A percentile compares a stretch with the other conserved stretches of the same genome.
Evolutionary conservation across 2,329 filamentous ascomycete genomes (phyloP).

Genomic region (Fusarium protoensiforme): DNA sequence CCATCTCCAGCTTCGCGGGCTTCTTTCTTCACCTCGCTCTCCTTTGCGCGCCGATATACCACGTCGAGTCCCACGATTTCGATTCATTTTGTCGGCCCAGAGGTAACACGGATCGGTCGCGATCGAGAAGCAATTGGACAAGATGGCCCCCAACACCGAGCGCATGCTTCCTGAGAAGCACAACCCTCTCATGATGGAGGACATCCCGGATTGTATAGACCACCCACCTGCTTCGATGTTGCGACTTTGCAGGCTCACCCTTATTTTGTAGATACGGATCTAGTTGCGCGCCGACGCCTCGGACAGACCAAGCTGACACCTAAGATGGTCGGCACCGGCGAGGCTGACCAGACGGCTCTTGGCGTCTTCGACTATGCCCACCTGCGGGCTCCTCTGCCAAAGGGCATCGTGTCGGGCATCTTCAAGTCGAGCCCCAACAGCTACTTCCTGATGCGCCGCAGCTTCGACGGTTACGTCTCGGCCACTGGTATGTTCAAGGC

Average conservation of each 20-base stretch:
- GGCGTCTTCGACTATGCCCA: constrained; percentile 97
- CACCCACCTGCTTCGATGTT: constrained; percentile 8
- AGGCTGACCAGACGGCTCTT: constrained; percentile 77
- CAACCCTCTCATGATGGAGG: constrained; percentile 75
- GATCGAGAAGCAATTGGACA: constrained; percentile 34
- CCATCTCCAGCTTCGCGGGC: constrained; percentile 16
- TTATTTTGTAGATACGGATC: constrained; percentile 69
- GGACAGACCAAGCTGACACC: constrained; percentile 92
- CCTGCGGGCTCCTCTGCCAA: constrained; percentile 89
- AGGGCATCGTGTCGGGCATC: constrained; percentile 91
- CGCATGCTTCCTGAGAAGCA: constrained; percentile 68
- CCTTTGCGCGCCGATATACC: constrained; percentile 25
- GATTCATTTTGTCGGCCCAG: constrained; percentile 27
- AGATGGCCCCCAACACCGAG: constrained; percentile 51
- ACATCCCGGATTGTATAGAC: constrained; percentile 70
- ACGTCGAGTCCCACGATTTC: constrained; percentile 20
- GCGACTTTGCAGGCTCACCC: constrained; percentile 39
- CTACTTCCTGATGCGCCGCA: constrained; percentile 96
- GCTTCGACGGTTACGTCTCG: constrained; percentile 84
- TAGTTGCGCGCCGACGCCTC: constrained; percentile 85
- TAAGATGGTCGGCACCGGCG: constrained; percentile 80
- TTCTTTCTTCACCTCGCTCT: constrained; percentile 7
- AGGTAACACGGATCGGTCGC: constrained; percentile 29
- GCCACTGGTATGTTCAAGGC: constrained; percentile 95
- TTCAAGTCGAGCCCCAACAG: constrained; percentile 90